Percentiles rank a stretch among this genome's conserved stretches.
Conservation (phyloP, 1,139 yeast species). For the Lodderomyces margitis region DNA sequence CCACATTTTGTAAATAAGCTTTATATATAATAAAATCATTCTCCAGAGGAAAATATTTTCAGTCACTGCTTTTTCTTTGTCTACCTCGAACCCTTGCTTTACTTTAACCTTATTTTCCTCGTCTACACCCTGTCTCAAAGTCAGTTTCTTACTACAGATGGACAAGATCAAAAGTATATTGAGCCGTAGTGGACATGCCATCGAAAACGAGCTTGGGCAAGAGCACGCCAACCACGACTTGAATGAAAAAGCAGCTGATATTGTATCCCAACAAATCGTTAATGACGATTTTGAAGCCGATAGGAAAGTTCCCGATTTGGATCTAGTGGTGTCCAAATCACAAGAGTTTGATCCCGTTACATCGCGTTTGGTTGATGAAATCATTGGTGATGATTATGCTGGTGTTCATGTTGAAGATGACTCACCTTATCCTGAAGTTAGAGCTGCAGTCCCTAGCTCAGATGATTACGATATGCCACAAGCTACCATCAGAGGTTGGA, state of each 20-base stretch:
- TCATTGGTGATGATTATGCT: slow-evolving; percentile 42
- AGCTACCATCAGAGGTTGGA: slow-evolving; percentile 64
- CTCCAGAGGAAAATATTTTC: too few species aligned
- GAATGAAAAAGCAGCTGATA: slow-evolving; percentile 9
- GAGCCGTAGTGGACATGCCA: slow-evolving; percentile 5
- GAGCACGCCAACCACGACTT: slow-evolving; percentile 1
- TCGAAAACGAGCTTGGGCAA: slow-evolving; percentile 3
- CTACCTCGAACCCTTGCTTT: too few species aligned
- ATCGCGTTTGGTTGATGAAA: slow-evolving; percentile 24
- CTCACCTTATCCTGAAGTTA: slow-evolving; percentile 67
- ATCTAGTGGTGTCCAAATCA: slow-evolving; percentile 28
- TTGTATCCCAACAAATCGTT: slow-evolving; percentile 9
- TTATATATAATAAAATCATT: too few species aligned
- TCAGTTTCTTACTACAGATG: slow-evolving; percentile 14
- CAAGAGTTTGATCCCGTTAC: slow-evolving; percentile 39
- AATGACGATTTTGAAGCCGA: slow-evolving; percentile 26
- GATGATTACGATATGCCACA: slow-evolving; percentile 58
- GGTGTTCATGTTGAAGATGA: slow-evolving; percentile 47
- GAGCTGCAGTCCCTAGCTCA: slow-evolving; percentile 64
- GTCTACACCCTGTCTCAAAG: neutral
- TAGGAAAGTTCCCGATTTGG: slow-evolving; percentile 18
- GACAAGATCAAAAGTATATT: slow-evolving; percentile 20
- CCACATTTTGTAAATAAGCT: too few species aligned
- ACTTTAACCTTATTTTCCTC: slow-evolving; percentile 1
- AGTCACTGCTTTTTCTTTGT: too few species aligned